These are phyloP conservation scores for Candolleomyces aberdarensis DNA, from an alignment of 768 basidiomycete genomes.

Conservation along the genomic window DNA sequence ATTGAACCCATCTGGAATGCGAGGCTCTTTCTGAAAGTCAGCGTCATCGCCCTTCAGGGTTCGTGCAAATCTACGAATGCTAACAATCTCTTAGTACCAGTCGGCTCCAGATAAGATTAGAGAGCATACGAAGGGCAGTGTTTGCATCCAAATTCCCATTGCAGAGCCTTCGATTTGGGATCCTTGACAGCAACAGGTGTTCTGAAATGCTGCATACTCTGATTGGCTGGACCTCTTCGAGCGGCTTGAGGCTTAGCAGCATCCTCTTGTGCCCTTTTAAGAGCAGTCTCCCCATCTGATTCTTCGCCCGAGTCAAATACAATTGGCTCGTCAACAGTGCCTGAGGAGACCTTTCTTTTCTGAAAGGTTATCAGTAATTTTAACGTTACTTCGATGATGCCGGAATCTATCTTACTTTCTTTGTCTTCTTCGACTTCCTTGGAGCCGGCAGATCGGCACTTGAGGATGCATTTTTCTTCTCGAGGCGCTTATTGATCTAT, in stretches of 20 bases:
- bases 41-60: conserved; percentile 4
- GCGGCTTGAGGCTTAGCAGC: background rate
- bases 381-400: background rate
- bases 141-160: no score
- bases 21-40: conserved; percentile 17
- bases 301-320: conserved; percentile 8
- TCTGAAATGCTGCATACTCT: background rate
- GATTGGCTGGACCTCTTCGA: background rate
- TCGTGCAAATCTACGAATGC: background rate
- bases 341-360: background rate
- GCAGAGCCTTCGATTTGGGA: no score
- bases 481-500: background rate
- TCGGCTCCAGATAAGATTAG: no score
- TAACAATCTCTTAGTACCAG: no score
- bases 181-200: no score
- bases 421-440: background rate
- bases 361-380: background rate
- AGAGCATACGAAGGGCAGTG: no score
- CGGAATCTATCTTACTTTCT: background rate
- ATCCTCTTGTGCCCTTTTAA: background rate
- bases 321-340: background rate
- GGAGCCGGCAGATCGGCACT: background rate
- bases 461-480: background rate
- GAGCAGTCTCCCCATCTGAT: conserved; percentile 7
- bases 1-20: conserved; percentile 18